Conservation (phyloP, 371 early-diverging fungal species). For the Cladochytrium tenue region DNA sequence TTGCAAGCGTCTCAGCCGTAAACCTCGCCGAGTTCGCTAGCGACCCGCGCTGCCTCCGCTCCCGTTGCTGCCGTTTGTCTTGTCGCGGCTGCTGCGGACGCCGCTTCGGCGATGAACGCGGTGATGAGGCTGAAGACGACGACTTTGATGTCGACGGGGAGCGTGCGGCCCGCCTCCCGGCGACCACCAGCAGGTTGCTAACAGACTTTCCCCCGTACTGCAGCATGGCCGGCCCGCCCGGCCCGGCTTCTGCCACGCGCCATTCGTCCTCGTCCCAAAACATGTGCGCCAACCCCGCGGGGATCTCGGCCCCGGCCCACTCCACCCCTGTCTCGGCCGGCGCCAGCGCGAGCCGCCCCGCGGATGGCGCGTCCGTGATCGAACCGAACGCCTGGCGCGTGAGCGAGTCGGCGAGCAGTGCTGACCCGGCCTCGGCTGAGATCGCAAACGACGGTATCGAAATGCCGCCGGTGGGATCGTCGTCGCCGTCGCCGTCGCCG, state of each 20-base stretch:
- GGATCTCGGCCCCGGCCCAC: background rate
- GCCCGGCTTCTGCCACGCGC: background rate
- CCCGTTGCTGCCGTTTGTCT: too few species aligned
- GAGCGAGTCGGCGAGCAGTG: slow-evolving; percentile 1
- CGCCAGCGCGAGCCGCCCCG: background rate
- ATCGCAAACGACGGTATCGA: slow-evolving; percentile 12
- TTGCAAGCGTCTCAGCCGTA: too few species aligned
- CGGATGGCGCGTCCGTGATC: background rate
- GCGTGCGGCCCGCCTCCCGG: too few species aligned
- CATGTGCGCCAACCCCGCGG: background rate
- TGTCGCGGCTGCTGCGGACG: too few species aligned
- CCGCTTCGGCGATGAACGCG: too few species aligned
- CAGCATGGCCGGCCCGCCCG: background rate
- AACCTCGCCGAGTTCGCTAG: too few species aligned
- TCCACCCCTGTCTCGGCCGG: background rate
- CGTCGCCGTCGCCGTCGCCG: background rate
- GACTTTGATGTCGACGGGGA: too few species aligned
- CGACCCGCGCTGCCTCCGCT: too few species aligned
- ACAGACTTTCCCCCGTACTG: slow-evolving; percentile 10
- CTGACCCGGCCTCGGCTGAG: background rate
- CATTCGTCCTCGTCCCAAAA: background rate
- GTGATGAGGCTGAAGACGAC: too few species aligned
- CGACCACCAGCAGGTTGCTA: slow-evolving; percentile 14
- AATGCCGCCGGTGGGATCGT: background rate
- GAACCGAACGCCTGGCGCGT: background rate